Evolutionary conservation across 176 grass and related monocot genomes (phyloP).

Genomic region (Oryza coarctata): DNA sequence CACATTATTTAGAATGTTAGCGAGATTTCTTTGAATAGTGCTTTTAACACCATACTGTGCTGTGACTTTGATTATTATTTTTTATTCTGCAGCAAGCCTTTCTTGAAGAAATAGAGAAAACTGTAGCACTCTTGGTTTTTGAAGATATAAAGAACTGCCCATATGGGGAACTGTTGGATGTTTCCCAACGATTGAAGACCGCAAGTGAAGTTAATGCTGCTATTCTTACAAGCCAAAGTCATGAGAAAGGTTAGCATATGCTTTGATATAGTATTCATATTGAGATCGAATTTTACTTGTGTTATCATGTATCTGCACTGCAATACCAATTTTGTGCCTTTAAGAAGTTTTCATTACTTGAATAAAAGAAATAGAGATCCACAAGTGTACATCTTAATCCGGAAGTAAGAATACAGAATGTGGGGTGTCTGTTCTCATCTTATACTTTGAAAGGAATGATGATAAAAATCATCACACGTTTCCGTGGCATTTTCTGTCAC

Average conservation of each 20-base stretch:
- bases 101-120: slow-evolving; percentile 95
- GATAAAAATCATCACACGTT: too few species aligned
- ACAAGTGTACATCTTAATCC: not conserved
- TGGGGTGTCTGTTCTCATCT: slow-evolving; percentile 17
- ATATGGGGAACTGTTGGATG: slow-evolving; percentile 84
- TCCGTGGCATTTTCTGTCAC: not conserved
- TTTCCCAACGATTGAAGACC: slow-evolving; percentile 90
- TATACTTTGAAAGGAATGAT: not conserved
- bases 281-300: not conserved
- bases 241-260: slow-evolving; percentile 87
- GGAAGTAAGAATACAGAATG: not conserved
- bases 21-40: not conserved
- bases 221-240: slow-evolving; percentile 97
- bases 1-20: not conserved
- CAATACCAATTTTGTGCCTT: not conserved
- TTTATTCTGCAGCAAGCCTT: slow-evolving; percentile 66
- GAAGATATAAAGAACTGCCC: slow-evolving; percentile 93
- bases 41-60: not conserved
- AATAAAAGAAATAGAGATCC: slow-evolving; percentile 7
- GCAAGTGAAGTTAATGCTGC: slow-evolving; percentile 95
- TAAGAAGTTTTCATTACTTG: not conserved
- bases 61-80: not conserved
- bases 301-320: not conserved
- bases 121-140: slow-evolving; percentile 87
- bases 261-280: not conserved